Base-by-base conservation (phyloP, 2,329 filamentous ascomycete species). In the Fusarium illudens region DNA sequence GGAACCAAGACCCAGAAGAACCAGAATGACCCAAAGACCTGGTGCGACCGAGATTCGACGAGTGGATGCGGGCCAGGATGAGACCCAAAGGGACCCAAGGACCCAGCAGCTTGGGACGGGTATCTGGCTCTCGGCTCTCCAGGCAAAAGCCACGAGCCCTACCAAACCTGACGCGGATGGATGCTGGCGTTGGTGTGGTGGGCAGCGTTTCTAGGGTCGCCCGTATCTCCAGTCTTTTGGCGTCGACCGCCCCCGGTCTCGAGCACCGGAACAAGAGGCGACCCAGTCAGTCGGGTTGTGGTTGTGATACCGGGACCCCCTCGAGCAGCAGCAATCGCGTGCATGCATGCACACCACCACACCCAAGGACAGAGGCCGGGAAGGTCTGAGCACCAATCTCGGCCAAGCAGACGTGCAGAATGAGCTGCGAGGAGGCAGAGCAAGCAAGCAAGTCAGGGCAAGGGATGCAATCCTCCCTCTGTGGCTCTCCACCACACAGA, bases 51-150 rank as follows among this genome's bases (percentile, higher is more conserved):
- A 71, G 60, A 62, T 42, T 69, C 46, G 52, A 54, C 29, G 46
- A 60, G 60, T 67, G 64, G 63, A 60, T 71, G 70, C 53, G 48
- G 65, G 20, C 53, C n/a, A 60, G 29, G 36, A 62, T 46, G 46
- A 60, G 56, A 50, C 56, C 33, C 60, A 55, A 50, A 53, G 37
- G 60, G 49, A 50, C 36, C 56, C 62, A 64, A 60, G 65, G 71
- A 73, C 72, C 72, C 72, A 74, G 68, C 68, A 74, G 71, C 68
- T 62, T 73, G 72, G 72, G 70, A 74, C 72, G 70, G 72, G 70
- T 74, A 74, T 73, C 71, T 73, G 69, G 63, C 66, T 73, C 71
- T 73, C 62, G 70, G 60, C 60, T 65, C 63, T 60, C 62, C 60
- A 62, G 51, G 55, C 62, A 60, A 61, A 44, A 69, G 67, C 66